Conservation (phyloP, 2,329 filamentous ascomycete genomes). For the Fusarium musae region DNA sequence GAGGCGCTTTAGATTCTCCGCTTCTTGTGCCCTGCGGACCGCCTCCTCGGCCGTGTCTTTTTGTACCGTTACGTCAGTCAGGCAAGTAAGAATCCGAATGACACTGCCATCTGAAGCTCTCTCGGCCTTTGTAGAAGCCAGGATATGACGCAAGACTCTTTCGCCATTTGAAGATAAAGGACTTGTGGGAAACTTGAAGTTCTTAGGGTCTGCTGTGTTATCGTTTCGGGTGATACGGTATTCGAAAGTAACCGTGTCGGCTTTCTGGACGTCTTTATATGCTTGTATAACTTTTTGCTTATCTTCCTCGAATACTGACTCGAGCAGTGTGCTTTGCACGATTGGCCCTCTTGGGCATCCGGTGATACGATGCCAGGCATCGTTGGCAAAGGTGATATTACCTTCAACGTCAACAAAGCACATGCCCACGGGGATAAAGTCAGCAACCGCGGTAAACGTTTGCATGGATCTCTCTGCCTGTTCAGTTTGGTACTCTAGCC, state of each 20-base stretch:
- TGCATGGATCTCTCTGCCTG: slow-evolving; percentile 66
- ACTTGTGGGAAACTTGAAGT: slow-evolving; percentile 35
- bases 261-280: slow-evolving; percentile 54
- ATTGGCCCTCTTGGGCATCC: slow-evolving; percentile 53
- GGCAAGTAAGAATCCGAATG: slow-evolving; percentile 59
- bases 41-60: slow-evolving; percentile 62
- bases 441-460: slow-evolving; percentile 76
- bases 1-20: slow-evolving; percentile 64
- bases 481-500: slow-evolving; percentile 67
- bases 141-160: slow-evolving; percentile 55
- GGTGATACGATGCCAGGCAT: slow-evolving; percentile 69
- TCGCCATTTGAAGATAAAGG: slow-evolving; percentile 40
- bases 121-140: slow-evolving; percentile 61
- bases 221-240: slow-evolving; percentile 51
- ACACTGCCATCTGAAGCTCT: slow-evolving; percentile 55
- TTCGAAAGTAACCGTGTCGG: slow-evolving; percentile 57
- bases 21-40: slow-evolving; percentile 60
- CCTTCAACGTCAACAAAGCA: slow-evolving; percentile 75
- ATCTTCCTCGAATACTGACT: slow-evolving; percentile 60
- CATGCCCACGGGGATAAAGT: slow-evolving; percentile 79
- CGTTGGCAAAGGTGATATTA: slow-evolving; percentile 76
- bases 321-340: slow-evolving; percentile 52
- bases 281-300: slow-evolving; percentile 53
- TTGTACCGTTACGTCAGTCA: slow-evolving; percentile 63
- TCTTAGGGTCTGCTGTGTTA: neutral